phyloP scores from a whole-genome alignment of 179 eudicot genomes.

The Vitellaria paradoxa region DNA sequence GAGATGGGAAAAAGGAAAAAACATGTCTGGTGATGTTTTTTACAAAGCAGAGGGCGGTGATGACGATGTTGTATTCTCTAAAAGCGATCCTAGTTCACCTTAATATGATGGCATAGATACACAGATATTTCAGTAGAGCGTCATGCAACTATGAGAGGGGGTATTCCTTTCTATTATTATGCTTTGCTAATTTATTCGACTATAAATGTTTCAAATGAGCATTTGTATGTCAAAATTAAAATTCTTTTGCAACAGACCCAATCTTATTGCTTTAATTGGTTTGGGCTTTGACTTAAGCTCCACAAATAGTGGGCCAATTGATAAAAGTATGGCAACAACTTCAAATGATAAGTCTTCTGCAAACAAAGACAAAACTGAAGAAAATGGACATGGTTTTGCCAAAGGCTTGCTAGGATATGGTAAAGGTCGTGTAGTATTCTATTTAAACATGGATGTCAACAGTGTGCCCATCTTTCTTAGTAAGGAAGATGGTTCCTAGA shows the following conservation, averaged over 20 bases:
- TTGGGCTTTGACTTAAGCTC: slow-evolving; percentile 79
- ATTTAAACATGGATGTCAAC: slow-evolving; percentile 80
- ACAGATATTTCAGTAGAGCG: slow-evolving; percentile 43
- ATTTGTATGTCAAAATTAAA: slow-evolving; percentile 92
- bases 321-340: slow-evolving; percentile 16
- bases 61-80: slow-evolving; percentile 78
- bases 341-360: slow-evolving; percentile 34
- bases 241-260: slow-evolving; percentile 90
- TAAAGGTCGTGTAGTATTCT: slow-evolving; percentile 78
- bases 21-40: slow-evolving; percentile 55
- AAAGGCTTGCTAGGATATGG: slow-evolving; percentile 90
- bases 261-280: slow-evolving; percentile 83
- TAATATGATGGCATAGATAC: slow-evolving; percentile 95
- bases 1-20: slow-evolving; percentile 42
- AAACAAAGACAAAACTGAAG: slow-evolving; percentile 43
- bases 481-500: slow-evolving; percentile 89
- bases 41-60: slow-evolving; percentile 78
- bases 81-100: slow-evolving; percentile 61
- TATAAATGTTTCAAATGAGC: slow-evolving; percentile 63
- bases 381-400: slow-evolving; percentile 53
- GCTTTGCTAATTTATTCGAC: slow-evolving; percentile 12
- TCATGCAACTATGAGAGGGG: not conserved
- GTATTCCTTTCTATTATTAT: not conserved
- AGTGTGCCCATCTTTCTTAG: slow-evolving; percentile 78
- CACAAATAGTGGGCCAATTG: slow-evolving; percentile 32